These are phyloP conservation scores for Sugiyamaella pinicola DNA, from an alignment of 1,139 yeast genomes.

Conservation along the genomic window DNA sequence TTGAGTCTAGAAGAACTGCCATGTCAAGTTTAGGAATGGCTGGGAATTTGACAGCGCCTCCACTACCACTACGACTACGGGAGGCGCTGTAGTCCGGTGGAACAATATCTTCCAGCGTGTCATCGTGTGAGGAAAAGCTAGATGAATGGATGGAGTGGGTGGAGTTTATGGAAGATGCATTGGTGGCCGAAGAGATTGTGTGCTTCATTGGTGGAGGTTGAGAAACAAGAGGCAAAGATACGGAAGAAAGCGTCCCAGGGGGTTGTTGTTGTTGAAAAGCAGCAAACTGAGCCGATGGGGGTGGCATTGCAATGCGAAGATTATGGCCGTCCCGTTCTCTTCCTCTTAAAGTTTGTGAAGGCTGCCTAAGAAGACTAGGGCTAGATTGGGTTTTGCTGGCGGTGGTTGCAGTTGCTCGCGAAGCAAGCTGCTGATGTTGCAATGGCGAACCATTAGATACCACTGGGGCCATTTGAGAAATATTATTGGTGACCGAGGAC, in stretches of 20 bases:
- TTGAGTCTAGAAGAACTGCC: slow-evolving; percentile 38
- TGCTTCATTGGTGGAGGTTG: slow-evolving; percentile 8
- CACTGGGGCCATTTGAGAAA: slow-evolving; percentile 16
- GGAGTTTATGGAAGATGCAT: slow-evolving; percentile 13
- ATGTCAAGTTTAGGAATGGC: slow-evolving; percentile 35
- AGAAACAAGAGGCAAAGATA: background rate
- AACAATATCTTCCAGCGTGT: slow-evolving; percentile 24
- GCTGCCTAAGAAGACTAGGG: slow-evolving; percentile 10
- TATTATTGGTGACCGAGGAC: slow-evolving; percentile 2
- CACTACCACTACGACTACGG: background rate
- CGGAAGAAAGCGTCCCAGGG: slow-evolving; percentile 10
- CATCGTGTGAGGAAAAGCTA: slow-evolving; percentile 11
- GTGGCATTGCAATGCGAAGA: slow-evolving; percentile 37
- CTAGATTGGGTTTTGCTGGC: slow-evolving; percentile 3
- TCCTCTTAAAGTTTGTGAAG: slow-evolving; percentile 17
- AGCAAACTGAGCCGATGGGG: slow-evolving; percentile 30
- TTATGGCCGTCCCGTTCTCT: slow-evolving; percentile 21
- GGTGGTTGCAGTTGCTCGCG: background rate
- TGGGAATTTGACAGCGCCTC: slow-evolving; percentile 25
- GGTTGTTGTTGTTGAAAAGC: slow-evolving; percentile 14
- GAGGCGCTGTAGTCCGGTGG: background rate
- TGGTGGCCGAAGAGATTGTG: background rate
- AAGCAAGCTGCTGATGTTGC: background rate
- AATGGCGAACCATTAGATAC: slow-evolving; percentile 15
- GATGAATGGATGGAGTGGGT: slow-evolving; percentile 1